Evolutionary conservation across 2,329 filamentous ascomycete species (phyloP), one percentile per base, ranked within the genome.

Genomic region (Cordyceps farinosa): DNA sequence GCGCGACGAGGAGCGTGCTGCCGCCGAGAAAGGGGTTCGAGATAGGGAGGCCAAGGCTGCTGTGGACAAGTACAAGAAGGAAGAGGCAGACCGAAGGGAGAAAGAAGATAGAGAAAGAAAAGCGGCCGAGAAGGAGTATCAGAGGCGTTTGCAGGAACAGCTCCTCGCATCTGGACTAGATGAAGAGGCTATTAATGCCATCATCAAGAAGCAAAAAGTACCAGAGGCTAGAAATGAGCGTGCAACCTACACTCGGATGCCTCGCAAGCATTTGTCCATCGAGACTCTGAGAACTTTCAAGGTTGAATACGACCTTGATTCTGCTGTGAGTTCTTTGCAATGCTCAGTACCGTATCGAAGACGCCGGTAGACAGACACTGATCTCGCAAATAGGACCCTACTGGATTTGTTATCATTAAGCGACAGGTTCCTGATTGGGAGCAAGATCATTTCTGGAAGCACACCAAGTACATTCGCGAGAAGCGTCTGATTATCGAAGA

Each of bases 321-420:
- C 74, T 65, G 85, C 87, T 75, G 74, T 82, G 29, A 53, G 58
- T 51, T n/a, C 36, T 27, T 30, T n/a, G 17, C n/a, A 5, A 54
- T 50, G 15, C 29, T 9, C 27, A 42, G 15, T 7, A 6, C 6
- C 7, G 32, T 36, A 30, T 11, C 10, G 5, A 48, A 42, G 29
- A 44, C 7, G 9, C 5, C 5, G 13, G 22, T 29, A 38, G 22
- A 27, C 22, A 40, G 22, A n/a, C n/a, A 61, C 58, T 86, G 76
- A 74, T 71, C 69, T 15, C 42, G 13, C 10, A 8, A 61, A 48
- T 67, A 87, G 80, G 87, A 92, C 69, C 82, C 85, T 22, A 83
- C 87, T 59, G 86, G 89, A 53, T 92, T 86, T 68, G 79, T 92
- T 62, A 75, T 93, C 64, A 89, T 92, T 76, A 90, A 89, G 75